Conservation (phyloP, 495 filamentous ascomycete species). For the Cercophora samala region DNA sequence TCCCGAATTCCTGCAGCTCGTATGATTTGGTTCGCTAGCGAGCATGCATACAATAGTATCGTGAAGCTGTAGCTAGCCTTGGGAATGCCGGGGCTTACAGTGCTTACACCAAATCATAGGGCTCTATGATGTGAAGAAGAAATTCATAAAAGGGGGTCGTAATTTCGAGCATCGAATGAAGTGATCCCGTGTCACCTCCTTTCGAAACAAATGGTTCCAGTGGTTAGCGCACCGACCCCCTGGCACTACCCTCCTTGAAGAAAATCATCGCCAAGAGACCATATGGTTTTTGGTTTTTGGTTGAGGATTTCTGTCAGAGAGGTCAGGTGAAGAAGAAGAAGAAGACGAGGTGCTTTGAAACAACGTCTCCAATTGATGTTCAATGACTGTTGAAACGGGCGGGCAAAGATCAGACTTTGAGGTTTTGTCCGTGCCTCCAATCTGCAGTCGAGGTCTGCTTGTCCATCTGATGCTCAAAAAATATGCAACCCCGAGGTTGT, state of each 20-base stretch:
- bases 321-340: too few species aligned
- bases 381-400: background rate
- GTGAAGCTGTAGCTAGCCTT: background rate
- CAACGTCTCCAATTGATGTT: background rate
- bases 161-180: background rate
- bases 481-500: background rate
- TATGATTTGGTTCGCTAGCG: background rate
- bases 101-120: background rate
- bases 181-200: background rate
- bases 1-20: background rate
- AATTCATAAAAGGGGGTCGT: background rate
- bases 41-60: background rate
- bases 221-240: background rate
- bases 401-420: background rate
- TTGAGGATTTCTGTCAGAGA: background rate
- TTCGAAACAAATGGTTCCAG: background rate
- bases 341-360: background rate
- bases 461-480: background rate
- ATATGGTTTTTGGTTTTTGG: background rate
- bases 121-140: background rate
- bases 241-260: background rate
- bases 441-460: too few species aligned
- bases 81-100: background rate
- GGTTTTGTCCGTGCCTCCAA: background rate
- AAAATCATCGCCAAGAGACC: background rate